Evolutionary conservation across 2,329 filamentous ascomycete species (phyloP).

Genomic region (Alternaria ethzedia): DNA sequence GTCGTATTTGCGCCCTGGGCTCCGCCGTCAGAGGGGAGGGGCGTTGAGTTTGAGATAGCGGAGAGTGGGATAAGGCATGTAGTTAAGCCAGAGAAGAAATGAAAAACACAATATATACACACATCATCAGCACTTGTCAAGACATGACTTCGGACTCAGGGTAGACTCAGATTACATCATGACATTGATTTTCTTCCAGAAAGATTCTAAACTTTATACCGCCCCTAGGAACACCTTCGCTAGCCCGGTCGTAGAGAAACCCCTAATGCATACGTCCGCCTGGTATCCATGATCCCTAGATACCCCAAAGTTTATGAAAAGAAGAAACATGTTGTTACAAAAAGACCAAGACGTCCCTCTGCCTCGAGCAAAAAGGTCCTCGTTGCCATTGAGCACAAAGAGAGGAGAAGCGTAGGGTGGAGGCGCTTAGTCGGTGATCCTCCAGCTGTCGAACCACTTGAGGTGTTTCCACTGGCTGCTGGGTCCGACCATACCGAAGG

Average conservation of each 20-base stretch:
- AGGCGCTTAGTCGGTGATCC: conserved; percentile 69
- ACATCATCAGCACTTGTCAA: background rate
- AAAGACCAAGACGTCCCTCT: background rate
- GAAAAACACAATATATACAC: background rate
- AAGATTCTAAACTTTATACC: background rate
- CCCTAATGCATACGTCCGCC: background rate
- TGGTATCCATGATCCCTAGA: conserved; percentile 15
- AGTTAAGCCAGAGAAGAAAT: conserved; percentile 11
- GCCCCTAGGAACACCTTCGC: background rate
- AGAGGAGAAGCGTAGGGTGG: background rate
- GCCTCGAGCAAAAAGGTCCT: background rate
- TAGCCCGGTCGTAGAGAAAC: background rate
- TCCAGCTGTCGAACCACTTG: conserved; percentile 92
- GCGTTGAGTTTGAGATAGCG: conserved; percentile 74
- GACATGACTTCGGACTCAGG: no score
- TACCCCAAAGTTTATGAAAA: background rate
- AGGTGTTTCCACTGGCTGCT: conserved; percentile 87
- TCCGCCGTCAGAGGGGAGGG: conserved; percentile 57
- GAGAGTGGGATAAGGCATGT: conserved; percentile 36
- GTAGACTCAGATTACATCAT: background rate
- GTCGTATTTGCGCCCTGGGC: conserved; percentile 88
- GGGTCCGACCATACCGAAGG: conserved; percentile 91
- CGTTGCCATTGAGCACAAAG: background rate
- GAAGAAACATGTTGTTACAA: conserved; percentile 14
- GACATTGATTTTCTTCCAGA: background rate